Base-by-base conservation (phyloP, 805 yeast species). In the Wickerhamiella bombiphila region DNA sequence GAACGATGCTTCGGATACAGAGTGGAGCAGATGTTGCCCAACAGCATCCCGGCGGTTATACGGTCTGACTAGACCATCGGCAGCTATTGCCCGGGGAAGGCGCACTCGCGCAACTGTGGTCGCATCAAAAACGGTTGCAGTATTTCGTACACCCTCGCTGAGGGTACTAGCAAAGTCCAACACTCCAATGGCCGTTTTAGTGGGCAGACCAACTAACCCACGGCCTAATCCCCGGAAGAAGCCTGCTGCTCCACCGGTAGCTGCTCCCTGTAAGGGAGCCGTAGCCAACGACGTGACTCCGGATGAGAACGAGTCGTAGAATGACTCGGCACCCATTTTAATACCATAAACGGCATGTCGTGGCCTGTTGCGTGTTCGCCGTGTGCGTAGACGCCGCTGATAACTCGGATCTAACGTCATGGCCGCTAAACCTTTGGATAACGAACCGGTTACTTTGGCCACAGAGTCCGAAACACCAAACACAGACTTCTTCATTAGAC, bases 401-500 rank as follows among this genome's bases (percentile, higher is more conserved):
- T 78, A 91, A 34, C 72, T 69, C 41, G 70, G 64, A 58, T 88
- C 98, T 64, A 91, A 69, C 0, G 97, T 86, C 0, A 83, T 94
- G 16, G 76, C 86, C 0, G 95, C 75, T 29, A 91, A 63, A 0
- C 98, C 97, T 58, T 91, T 91, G 0, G 98, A 94, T 50, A 91
- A 64, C 0, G 95, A 81, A 0, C 95, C 95, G 0, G 97, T 82
- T 22, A 93, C 72, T 57, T 85, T 82, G 3, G 96, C 79, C 58
- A 91, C 66, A 47, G 95, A 82, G 60, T 93, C 97, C 18, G 94
- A 80, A 36, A 91, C 68, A 3, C 98, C 97, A 63, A 80, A 93
- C 0, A 91, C 88, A 0, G 96, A 80, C 60, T 91, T 91, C 55
- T 88, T 86, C 54, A 93, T 66, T 61, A 91, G 91, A 57, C 94